Evolutionary conservation across 108 stramenopile genomes (phyloP).

Genomic region (Aurantiochytrium sp.): DNA sequence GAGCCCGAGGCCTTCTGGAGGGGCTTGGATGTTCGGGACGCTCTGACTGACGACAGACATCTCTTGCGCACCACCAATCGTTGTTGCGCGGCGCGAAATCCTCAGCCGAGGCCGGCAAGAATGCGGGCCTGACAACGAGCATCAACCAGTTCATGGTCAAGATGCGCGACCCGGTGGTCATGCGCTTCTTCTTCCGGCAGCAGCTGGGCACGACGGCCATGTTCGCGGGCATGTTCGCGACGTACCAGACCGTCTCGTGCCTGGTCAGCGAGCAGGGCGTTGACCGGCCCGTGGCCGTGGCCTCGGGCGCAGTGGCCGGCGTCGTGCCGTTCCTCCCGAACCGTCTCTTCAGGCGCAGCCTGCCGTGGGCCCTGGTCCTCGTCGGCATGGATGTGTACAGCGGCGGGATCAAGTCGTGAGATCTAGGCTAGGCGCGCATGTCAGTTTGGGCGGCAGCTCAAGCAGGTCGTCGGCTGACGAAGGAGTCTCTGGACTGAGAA

Average conservation of each 20-base stretch:
- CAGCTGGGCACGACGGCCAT: constrained; percentile 7
- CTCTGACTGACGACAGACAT: no score
- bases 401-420: background rate
- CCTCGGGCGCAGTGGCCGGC: background rate
- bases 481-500: no score
- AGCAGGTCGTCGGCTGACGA: no score
- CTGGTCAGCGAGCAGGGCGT: background rate
- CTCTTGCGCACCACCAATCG: no score
- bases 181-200: background rate
- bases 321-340: background rate
- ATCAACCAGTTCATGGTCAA: background rate
- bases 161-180: constrained; percentile 1
- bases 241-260: background rate
- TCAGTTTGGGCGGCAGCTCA: no score
- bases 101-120: background rate
- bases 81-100: background rate
- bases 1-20: no score
- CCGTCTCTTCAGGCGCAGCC: background rate
- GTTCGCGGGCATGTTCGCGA: background rate
- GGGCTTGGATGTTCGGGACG: no score
- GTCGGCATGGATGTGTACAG: constrained; percentile 31
- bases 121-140: background rate
- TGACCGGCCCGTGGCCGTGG: background rate
- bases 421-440: no score
- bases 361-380: constrained; percentile 8